Conservation (phyloP, 352 stramenopile species). For the Globisporangium mamillatum region DNA sequence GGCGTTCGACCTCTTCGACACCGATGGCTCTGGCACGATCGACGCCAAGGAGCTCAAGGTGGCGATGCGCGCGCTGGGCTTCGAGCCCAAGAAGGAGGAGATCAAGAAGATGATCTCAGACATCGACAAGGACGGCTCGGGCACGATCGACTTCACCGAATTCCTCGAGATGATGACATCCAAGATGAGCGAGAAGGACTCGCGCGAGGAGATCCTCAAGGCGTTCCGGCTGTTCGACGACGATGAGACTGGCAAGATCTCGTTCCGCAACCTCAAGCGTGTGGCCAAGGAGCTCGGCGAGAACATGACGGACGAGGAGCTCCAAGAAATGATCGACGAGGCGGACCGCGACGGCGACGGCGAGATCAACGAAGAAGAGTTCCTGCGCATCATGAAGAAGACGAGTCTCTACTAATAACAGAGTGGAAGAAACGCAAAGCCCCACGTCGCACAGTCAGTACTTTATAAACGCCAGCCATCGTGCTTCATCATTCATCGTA, state of each 20-base stretch:
- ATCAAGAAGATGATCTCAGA: constrained; percentile 98
- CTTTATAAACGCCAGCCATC: not conserved
- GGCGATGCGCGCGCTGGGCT: constrained; percentile 95
- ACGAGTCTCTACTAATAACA: constrained; percentile 77
- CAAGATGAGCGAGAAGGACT: constrained; percentile 97
- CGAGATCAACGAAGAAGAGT: constrained; percentile 96
- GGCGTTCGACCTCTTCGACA: constrained; percentile 97
- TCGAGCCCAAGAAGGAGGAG: constrained; percentile 97
- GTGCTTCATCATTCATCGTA: not conserved
- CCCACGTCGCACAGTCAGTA: not conserved
- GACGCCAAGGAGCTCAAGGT: constrained; percentile 95
- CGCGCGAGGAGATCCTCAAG: constrained; percentile 96
- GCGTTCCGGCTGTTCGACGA: constrained; percentile 98
- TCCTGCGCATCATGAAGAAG: constrained; percentile 97
- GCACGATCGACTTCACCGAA: constrained; percentile 96
- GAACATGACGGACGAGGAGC: constrained; percentile 96
- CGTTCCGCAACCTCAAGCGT: constrained; percentile 95
- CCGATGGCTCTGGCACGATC: constrained; percentile 93
- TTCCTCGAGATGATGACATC: constrained; percentile 98
- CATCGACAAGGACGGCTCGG: constrained; percentile 94
- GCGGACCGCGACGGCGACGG: constrained; percentile 94
- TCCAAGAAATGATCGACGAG: constrained; percentile 98
- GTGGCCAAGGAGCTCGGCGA: constrained; percentile 97
- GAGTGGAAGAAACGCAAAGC: not conserved
- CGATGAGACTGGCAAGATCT: constrained; percentile 96